These are phyloP conservation scores for Oryza nivara DNA, from an alignment of 176 grass and related monocot species.

Conservation along the genomic window DNA sequence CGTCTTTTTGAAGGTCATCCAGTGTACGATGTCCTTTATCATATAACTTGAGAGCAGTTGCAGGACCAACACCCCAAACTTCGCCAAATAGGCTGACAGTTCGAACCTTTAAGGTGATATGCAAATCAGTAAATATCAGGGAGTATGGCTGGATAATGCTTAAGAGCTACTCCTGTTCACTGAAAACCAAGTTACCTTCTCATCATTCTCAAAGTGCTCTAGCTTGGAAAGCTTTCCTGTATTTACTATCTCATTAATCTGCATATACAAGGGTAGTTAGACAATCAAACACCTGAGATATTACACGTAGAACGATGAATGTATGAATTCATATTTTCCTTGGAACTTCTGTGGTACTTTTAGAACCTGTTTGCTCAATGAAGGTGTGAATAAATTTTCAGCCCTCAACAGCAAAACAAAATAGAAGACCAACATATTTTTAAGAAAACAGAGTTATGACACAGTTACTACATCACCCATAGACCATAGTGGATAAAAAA, in stretches of 20 bases:
- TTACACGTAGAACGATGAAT: background rate
- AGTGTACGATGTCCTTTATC: conserved; percentile 92
- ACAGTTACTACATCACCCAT: background rate
- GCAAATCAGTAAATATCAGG: conserved; percentile 20
- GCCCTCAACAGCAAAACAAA: background rate
- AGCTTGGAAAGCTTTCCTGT: conserved; percentile 94
- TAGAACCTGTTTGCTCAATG: background rate
- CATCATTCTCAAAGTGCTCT: conserved; percentile 96
- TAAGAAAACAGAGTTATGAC: background rate
- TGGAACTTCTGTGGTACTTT: conserved; percentile 20
- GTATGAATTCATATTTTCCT: conserved; percentile 9
- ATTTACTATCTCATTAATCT: conserved; percentile 96
- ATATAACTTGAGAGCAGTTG: conserved; percentile 91
- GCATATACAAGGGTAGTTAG: conserved; percentile 32
- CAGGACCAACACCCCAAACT: conserved; percentile 96
- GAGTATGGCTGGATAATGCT: conserved; percentile 7
- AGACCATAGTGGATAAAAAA: background rate
- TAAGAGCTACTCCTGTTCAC: background rate
- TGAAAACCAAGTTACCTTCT: conserved; percentile 64
- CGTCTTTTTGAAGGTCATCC: conserved; percentile 81
- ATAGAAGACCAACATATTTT: background rate
- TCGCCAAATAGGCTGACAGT: conserved; percentile 88
- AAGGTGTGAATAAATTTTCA: background rate
- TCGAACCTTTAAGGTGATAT: conserved; percentile 55
- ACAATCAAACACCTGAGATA: conserved; percentile 10